A percentile compares a stretch with the other conserved stretches of the same genome.
Conservation (phyloP, 495 filamentous ascomycete genomes). For the Baudoinia panamericana region DNA sequence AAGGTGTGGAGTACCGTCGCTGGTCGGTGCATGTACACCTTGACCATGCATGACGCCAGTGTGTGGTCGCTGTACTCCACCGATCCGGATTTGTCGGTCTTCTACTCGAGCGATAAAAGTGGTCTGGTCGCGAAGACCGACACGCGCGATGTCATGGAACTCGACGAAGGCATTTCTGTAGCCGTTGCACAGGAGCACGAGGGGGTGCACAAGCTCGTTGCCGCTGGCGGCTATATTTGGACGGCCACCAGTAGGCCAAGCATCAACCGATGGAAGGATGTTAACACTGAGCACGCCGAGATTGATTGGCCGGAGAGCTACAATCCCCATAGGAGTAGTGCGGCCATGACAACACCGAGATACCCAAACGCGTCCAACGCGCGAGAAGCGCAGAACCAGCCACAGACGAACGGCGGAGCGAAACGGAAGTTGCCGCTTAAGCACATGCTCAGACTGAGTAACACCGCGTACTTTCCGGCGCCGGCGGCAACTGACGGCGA, state of each 20-base stretch:
- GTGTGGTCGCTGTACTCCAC: conserved; percentile 93
- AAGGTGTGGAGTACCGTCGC: conserved; percentile 95
- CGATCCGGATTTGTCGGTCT: conserved; percentile 69
- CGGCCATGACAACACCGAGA: conserved; percentile 20
- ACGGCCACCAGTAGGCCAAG: conserved; percentile 86
- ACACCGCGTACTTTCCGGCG: conserved; percentile 59
- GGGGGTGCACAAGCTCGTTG: conserved; percentile 73
- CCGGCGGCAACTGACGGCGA: conserved; percentile 8
- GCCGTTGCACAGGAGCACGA: conserved; percentile 85
- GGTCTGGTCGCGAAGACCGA: conserved; percentile 93
- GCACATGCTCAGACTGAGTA: conserved; percentile 66
- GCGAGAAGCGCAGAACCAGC: neutral
- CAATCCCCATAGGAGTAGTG: conserved; percentile 26
- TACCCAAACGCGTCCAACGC: conserved; percentile 4
- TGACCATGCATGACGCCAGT: conserved; percentile 97
- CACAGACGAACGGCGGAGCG: conserved; percentile 27
- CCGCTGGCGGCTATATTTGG: conserved; percentile 74
- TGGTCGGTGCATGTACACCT: conserved; percentile 88
- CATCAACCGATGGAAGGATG: conserved; percentile 85
- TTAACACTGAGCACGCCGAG: conserved; percentile 58
- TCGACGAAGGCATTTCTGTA: conserved; percentile 80
- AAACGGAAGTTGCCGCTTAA: conserved; percentile 61
- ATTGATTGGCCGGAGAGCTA: conserved; percentile 33
- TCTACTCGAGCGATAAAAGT: conserved; percentile 86
- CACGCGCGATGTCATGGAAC: conserved; percentile 57